Evolutionary conservation across 371 early-diverging fungal genomes (phyloP).

Genomic region (Smittium mucronatum): DNA sequence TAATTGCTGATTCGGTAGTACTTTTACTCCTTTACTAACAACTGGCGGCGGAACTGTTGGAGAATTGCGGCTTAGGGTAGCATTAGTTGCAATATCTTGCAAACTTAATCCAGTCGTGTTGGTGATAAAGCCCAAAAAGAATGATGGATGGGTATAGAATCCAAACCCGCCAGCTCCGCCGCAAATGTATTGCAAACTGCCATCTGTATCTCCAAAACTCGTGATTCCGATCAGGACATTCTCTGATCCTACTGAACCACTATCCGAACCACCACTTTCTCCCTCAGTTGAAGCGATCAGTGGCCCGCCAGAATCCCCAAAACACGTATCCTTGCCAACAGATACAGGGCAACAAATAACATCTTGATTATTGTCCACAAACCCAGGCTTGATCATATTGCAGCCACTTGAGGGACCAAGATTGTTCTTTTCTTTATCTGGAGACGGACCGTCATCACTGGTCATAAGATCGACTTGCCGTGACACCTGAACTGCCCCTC

Average conservation of each 20-base stretch:
- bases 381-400: neutral
- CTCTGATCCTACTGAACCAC: neutral
- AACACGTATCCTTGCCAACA: constrained; percentile 32
- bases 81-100: constrained; percentile 10
- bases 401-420: constrained; percentile 12
- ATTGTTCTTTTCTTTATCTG: neutral
- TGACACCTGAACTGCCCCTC: constrained; percentile 12
- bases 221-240: constrained; percentile 21
- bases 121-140: constrained; percentile 25
- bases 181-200: constrained; percentile 15
- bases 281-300: constrained; percentile 13
- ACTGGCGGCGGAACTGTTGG: neutral
- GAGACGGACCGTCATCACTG: constrained; percentile 8
- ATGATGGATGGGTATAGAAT: constrained; percentile 20
- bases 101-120: constrained; percentile 7
- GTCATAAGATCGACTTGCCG: constrained; percentile 18
- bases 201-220: constrained; percentile 21
- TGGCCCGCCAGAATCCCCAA: constrained; percentile 37
- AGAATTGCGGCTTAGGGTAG: neutral
- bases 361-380: constrained; percentile 10
- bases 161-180: constrained; percentile 22
- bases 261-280: neutral
- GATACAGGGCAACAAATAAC: constrained; percentile 28
- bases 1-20: too few species aligned
- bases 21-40: too few species aligned